A percentile compares a stretch with the other conserved stretches of the same genome.
Conservation (phyloP, 2,329 filamentous ascomycete genomes). For the Botrytis fabae region DNA sequence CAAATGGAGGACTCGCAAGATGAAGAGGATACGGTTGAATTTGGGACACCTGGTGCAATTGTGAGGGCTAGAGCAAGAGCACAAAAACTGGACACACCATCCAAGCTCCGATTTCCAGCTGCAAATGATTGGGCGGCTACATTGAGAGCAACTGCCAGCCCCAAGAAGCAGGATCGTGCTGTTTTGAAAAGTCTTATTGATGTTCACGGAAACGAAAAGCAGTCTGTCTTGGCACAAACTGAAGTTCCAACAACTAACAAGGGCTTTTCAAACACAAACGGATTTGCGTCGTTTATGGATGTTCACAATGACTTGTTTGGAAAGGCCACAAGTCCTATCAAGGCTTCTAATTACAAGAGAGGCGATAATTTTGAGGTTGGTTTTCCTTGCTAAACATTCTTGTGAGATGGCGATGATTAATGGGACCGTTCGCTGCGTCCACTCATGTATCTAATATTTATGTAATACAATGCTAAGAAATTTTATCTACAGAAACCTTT, state of each 20-base stretch:
- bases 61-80: constrained; percentile 64
- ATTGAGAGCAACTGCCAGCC: constrained; percentile 89
- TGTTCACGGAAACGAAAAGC: constrained; percentile 34
- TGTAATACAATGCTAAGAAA: constrained; percentile 49
- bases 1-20: constrained; percentile 55
- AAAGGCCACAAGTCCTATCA: constrained; percentile 60
- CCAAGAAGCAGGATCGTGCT: constrained; percentile 85
- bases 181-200: constrained; percentile 56
- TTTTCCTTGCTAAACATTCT: constrained; percentile 47
- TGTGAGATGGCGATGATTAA: constrained; percentile 25
- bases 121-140: constrained; percentile 93
- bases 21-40: constrained; percentile 47
- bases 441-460: constrained; percentile 42
- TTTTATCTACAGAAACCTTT: constrained; percentile 74
- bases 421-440: constrained; percentile 38
- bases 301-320: constrained; percentile 94
- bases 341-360: constrained; percentile 57
- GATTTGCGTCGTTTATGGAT: constrained; percentile 87
- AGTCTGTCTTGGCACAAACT: constrained; percentile 56
- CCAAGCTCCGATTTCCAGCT: constrained; percentile 57
- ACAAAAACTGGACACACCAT: constrained; percentile 59
- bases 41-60: constrained; percentile 57
- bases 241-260: constrained; percentile 42
- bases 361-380: constrained; percentile 87
- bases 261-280: constrained; percentile 49